Base-by-base conservation (phyloP, 139 green algal genomes). In the Edaphochlamys debaryana region DNA sequence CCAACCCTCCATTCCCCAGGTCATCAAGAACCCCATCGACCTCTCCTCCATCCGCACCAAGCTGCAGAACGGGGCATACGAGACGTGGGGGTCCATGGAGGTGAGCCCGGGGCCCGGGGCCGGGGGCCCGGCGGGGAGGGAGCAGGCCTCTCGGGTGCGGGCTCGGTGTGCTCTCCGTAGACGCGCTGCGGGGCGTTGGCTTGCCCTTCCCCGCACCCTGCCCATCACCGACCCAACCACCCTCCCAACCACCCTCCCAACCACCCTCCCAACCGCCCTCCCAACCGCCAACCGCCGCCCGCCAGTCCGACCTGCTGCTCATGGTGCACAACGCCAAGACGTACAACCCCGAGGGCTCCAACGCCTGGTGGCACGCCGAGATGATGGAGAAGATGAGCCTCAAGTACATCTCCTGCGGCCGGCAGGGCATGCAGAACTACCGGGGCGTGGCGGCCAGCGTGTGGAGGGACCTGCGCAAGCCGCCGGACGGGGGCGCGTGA, bases 261-360 rank as follows among this genome's bases (percentile, higher is more conserved):
- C n/a, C n/a, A n/a, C n/a, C n/a, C n/a, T n/a, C n/a, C n/a, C n/a
- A n/a, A n/a, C n/a, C n/a, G n/a, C n/a, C n/a, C n/a, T n/a, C n/a
- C n/a, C n/a, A n/a, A n/a, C n/a, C n/a, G n/a, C n/a, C n/a, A n/a
- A n/a, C n/a, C n/a, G n/a, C n/a, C n/a, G n/a, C n/a, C 69, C 69
- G 5, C 48, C 63, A 83, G 77, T 32, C 63, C 6, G 77, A 83
- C 77, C 42, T 83, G 63, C n/a, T 75, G 45, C 37, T 75, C 29
- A 83, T 83, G 77, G 62, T 34, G 13, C 40, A 66, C 63, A 83
- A 83, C 63, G 63, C 63, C 63, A 83, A 83, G 77, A 83, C 63
- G 3, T 83, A 83, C 64, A 75, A 83, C 48, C 45, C 63, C 20
- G 60, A 81, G 58, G 75, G 75, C 60, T 62, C 36, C 40, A 71